phyloP scores from a whole-genome alignment of 441 rosid genomes.

The Jatropha podagrica region DNA sequence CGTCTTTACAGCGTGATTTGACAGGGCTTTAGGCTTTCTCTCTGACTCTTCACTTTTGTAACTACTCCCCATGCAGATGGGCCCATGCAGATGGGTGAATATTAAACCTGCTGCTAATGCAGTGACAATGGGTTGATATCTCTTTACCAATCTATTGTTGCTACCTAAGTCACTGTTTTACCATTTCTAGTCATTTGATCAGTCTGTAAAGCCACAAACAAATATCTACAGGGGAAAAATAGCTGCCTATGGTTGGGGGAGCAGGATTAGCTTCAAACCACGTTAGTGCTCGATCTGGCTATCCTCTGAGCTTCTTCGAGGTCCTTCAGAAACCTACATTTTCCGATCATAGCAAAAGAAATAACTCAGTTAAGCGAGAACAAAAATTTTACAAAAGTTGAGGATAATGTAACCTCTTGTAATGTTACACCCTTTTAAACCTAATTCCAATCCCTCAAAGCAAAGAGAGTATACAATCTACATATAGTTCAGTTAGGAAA shows the following conservation, averaged over 20 bases:
- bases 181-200: conserved; percentile 2
- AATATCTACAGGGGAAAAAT: conserved; percentile 26
- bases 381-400: neutral
- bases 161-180: neutral
- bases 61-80: neutral
- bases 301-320: conserved; percentile 89
- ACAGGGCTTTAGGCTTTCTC: neutral
- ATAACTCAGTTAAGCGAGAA: neutral
- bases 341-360: neutral
- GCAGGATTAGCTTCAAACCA: conserved; percentile 42
- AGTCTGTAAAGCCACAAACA: conserved; percentile 12
- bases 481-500: neutral
- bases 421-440: neutral
- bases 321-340: conserved; percentile 80
- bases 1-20: neutral
- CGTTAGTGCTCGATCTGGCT: conserved; percentile 56
- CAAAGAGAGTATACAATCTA: neutral
- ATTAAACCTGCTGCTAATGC: neutral
- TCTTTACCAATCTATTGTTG: neutral
- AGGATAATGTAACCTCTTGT: neutral
- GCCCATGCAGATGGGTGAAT: neutral
- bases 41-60: neutral
- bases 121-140: neutral
- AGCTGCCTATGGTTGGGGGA: neutral
- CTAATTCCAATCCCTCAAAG: neutral